Base-by-base conservation (phyloP, 2,329 filamentous ascomycete genomes). In the Aureobasidium uvarum region DNA sequence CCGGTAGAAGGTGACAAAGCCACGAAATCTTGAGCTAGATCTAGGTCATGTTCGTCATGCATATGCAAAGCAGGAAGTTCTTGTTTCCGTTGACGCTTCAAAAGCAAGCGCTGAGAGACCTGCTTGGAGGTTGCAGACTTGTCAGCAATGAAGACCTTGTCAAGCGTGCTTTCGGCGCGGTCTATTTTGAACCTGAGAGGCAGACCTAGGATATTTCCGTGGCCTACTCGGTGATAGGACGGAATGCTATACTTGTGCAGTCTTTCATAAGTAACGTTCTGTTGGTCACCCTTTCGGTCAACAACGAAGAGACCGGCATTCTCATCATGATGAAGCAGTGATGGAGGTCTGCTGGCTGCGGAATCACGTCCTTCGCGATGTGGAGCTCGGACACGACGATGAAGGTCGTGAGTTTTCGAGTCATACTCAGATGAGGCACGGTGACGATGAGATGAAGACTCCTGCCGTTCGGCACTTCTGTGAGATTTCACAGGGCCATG, bases 261-360 rank as follows among this genome's bases (percentile, higher is more conserved):
- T 33, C 85, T 84, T 1, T 90, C 91, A 74, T 93, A 97, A 31
- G 84, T 83, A 51, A 89, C 76, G 69, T 95, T 92, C 55, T 92
- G 83, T 5, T 83, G 80, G 71, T 98, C 94, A 0, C 94, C 93
- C 72, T 86, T 87, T 48, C 81, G 85, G 76, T 98, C 94, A 60
- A 90, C 72, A 51, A 85, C 71, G 74, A 85, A 93, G 3, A 83
- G 73, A 45, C 72, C 73, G 56, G 71, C 66, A 31, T 20, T 41
- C 1, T 46, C 23, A n/a, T 51, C 13, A 18, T 52, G 46, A 2
- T 33, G 59, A 18, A 28, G 13, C 10, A 38, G 31, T 33, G 31
- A 28, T 10, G 46, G 5, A 14, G 51, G 13, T 14, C 23, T 18
- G 5, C 18, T 48, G 18, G 20, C 11, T 16, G 33, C 18, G 5